These are phyloP conservation scores for Hypoxylon sp. DNA, from an alignment of 2,329 filamentous ascomycete genomes.

Conservation along the genomic window DNA sequence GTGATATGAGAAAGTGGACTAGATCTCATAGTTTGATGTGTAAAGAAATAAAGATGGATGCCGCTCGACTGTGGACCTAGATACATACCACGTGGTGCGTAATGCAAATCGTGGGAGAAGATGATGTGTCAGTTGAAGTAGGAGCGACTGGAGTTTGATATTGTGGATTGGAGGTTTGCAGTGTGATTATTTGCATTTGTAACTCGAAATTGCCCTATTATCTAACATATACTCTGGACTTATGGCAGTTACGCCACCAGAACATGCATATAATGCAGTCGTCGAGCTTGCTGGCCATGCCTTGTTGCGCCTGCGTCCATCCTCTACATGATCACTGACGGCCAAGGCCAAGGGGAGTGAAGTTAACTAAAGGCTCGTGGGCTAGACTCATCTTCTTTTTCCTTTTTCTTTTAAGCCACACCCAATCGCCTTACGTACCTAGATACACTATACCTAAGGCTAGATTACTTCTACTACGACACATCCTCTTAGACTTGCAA, in stretches of 20 bases:
- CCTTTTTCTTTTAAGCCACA: not conserved
- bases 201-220: slow-evolving; percentile 16
- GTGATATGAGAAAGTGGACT: not conserved
- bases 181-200: not conserved
- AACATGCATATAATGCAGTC: not conserved
- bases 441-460: not conserved
- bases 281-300: slow-evolving; percentile 10
- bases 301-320: not conserved
- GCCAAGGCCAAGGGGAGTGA: not conserved
- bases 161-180: not conserved
- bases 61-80: not conserved
- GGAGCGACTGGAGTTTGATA: not conserved
- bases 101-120: not conserved
- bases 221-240: slow-evolving; percentile 17
- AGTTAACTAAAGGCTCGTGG: not conserved
- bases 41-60: not conserved
- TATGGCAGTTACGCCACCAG: slow-evolving; percentile 13
- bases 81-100: not conserved
- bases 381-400: not conserved
- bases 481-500: not conserved
- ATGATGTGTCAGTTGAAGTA: not conserved
- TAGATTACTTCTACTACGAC: not conserved
- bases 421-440: not conserved
- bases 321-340: not conserved
- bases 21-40: not conserved